Evolutionary conservation across 1,139 yeast genomes (phyloP).

Genomic region (Hemisphaericaspora xylanilytica): DNA sequence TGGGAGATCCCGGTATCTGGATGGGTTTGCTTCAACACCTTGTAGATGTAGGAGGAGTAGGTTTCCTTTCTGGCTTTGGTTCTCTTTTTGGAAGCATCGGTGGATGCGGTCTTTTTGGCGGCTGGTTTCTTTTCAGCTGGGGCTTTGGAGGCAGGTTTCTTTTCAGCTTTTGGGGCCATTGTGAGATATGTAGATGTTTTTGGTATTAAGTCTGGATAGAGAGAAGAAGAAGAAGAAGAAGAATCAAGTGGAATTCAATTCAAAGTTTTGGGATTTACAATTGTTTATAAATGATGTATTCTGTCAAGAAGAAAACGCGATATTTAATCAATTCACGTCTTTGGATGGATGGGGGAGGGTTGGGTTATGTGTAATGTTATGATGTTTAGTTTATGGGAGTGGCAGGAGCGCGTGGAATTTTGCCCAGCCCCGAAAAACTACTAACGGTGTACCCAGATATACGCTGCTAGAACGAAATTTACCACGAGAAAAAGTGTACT

Average conservation of each 20-base stretch:
- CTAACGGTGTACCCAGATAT: background rate
- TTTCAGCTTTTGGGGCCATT: slow-evolving; percentile 98
- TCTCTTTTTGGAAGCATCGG: slow-evolving; percentile 89
- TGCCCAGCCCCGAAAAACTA: too few species aligned
- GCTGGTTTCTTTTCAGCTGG: slow-evolving; percentile 97
- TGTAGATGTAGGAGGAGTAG: slow-evolving; percentile 97
- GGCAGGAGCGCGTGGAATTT: too few species aligned
- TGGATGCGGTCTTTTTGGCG: slow-evolving; percentile 88
- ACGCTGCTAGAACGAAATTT: slow-evolving; percentile 1
- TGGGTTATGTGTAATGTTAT: background rate
- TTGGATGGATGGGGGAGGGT: background rate
- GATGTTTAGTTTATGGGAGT: background rate
- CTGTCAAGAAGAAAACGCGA: background rate
- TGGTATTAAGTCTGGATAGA: background rate
- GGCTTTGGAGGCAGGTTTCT: slow-evolving; percentile 98
- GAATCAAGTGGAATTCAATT: background rate
- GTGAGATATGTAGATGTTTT: slow-evolving; percentile 11
- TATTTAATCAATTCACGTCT: background rate
- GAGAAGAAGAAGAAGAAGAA: background rate
- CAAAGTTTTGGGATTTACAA: slow-evolving; percentile 1
- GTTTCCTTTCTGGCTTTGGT: slow-evolving; percentile 98
- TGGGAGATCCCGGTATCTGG: slow-evolving; percentile 99
- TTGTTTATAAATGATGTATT: slow-evolving; percentile 2
- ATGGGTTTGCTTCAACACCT: slow-evolving; percentile 97
- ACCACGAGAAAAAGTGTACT: background rate